Evolutionary conservation across 768 basidiomycete species (phyloP).

Genomic region (Boletus sp.): DNA sequence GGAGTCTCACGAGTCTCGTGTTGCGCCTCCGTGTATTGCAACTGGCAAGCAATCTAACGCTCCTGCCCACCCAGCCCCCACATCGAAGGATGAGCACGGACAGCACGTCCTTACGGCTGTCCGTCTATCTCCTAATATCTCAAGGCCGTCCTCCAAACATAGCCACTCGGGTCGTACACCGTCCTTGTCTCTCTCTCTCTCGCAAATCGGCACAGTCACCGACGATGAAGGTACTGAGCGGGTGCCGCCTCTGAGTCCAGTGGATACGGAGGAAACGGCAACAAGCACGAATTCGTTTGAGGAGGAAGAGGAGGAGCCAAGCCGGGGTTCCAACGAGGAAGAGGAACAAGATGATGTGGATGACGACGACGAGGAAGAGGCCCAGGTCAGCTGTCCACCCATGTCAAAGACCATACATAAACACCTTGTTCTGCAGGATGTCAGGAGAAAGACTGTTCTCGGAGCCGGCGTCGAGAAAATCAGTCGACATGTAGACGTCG

Average conservation of each 20-base stretch:
- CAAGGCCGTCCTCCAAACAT: constrained; percentile 7
- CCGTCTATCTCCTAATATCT: constrained; percentile 19
- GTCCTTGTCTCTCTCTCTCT: constrained; percentile 1
- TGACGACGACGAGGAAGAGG: constrained; percentile 18
- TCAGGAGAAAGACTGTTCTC: constrained; percentile 28
- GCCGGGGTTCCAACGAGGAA: constrained; percentile 10
- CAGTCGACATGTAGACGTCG: constrained; percentile 31
- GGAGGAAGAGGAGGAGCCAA: constrained; percentile 11
- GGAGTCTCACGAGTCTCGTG: not conserved
- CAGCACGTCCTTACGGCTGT: constrained; percentile 26
- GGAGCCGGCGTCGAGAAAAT: constrained; percentile 37
- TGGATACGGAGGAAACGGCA: constrained; percentile 8
- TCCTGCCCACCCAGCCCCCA: not conserved
- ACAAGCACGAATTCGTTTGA: constrained; percentile 7
- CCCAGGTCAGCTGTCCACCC: constrained; percentile 14
- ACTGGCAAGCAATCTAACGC: not conserved
- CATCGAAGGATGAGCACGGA: constrained; percentile 14
- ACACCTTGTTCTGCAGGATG: constrained; percentile 20
- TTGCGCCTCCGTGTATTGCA: not conserved
- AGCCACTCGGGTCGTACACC: not conserved
- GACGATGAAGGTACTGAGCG: constrained; percentile 1
- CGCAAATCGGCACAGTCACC: constrained; percentile 5
- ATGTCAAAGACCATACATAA: not conserved
- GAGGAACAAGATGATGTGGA: constrained; percentile 15
- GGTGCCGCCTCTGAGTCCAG: constrained; percentile 2